Evolutionary conservation across 371 early-diverging fungal species (phyloP), one percentile per base, ranked within the genome.

Genomic region (Syncephalis plumigaleata): DNA sequence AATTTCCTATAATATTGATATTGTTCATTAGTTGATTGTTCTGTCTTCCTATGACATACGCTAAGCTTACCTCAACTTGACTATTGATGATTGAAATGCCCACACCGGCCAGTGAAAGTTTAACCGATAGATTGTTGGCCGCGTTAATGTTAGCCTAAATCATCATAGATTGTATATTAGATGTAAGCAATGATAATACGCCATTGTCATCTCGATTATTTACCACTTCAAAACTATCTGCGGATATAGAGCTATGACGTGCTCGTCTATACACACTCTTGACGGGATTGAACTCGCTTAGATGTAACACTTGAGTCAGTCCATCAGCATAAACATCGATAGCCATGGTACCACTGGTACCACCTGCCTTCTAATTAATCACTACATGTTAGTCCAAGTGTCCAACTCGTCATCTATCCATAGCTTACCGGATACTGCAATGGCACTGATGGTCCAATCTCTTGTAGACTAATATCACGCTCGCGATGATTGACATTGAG

Each of bases 291-390:
- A 81, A 91, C 31, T 81, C 75, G 2, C 79, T 70, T 11, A 97
- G 62, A 0, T 69, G 60, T 13, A 97, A 60, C 15, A 90, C 82
- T 16, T 87, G 72, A 0, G 80, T 79, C 0, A 89, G 74, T 0
- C 90, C 91, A 36, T 81, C 81, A 1, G 91, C 91, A 16, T 72
- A 59, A 13, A 97, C 77, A 52, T 91, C 86, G 36, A 95, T 81
- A 1, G 86, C 66, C 47, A 90, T 57, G 46, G 31, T 31, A 11
- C 31, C 31, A 11, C 7, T 31, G 4, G 31, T 31, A 7, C 31
- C 31, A 31, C 7, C 31, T 11, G 31, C 31, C 11, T 31, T 31
- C 31, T 31, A 31, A 31, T 4, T 31, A 7, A n/a, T n/a, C n/a
- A n/a, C n/a, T n/a, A n/a, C n/a, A 82, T 77, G 3, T 66, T 56